These are phyloP conservation scores for Ceratocystis cubensis DNA, from an alignment of 2,329 filamentous ascomycete genomes.

Conservation along the genomic window DNA sequence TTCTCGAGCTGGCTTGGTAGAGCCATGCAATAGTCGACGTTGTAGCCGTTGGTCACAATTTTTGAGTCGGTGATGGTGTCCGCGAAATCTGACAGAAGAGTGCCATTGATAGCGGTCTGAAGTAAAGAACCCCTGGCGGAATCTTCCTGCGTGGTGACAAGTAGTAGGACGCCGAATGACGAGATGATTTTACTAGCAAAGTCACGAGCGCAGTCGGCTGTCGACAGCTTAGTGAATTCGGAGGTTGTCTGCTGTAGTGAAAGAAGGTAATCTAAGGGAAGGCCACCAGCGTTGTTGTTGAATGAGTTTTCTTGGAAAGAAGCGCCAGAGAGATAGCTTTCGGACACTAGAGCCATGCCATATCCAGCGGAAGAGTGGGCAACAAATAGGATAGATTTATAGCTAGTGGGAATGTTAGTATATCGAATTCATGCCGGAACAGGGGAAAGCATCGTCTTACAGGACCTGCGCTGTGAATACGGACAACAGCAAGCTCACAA, in stretches of 20 bases:
- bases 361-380: slow-evolving; percentile 29
- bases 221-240: slow-evolving; percentile 26
- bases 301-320: slow-evolving; percentile 29
- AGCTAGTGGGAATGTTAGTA: slow-evolving; percentile 25
- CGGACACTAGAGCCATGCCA: slow-evolving; percentile 29
- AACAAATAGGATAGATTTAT: slow-evolving; percentile 40
- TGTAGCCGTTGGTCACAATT: slow-evolving; percentile 6
- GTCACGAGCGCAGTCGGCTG: slow-evolving; percentile 26
- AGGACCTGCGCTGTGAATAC: slow-evolving; percentile 39
- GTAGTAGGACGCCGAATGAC: slow-evolving; percentile 28
- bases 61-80: slow-evolving; percentile 9
- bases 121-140: slow-evolving; percentile 26
- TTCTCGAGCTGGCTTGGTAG: slow-evolving; percentile 22
- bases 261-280: slow-evolving; percentile 24
- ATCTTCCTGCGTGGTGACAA: slow-evolving; percentile 26
- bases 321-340: slow-evolving; percentile 30
- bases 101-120: slow-evolving; percentile 27
- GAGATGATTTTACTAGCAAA: slow-evolving; percentile 28
- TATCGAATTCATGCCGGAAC: background rate
- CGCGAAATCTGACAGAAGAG: slow-evolving; percentile 22
- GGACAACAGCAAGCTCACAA: slow-evolving; percentile 31
- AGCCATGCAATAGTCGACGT: slow-evolving; percentile 28
- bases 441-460: slow-evolving; percentile 28
- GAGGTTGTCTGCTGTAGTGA: slow-evolving; percentile 26
- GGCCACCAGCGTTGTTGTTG: slow-evolving; percentile 27